Base-by-base conservation (phyloP, 257 asterid genomes). In the Ilex asprella region DNA sequence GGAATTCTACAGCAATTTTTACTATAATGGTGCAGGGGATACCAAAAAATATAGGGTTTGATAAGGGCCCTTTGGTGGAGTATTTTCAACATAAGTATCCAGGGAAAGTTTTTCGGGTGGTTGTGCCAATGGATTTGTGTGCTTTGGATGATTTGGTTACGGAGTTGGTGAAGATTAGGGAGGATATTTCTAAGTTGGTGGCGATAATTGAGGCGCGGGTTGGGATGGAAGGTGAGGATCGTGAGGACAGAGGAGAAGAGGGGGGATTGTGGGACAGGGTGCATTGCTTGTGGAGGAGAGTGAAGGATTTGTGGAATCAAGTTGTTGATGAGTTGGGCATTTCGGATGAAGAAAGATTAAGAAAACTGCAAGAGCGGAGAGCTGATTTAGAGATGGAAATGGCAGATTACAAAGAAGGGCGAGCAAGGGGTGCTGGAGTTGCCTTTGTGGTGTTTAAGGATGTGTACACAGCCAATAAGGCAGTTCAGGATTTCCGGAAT, bases 321-420 rank as follows among this genome's bases (percentile, higher is more conserved):
- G 76, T 76, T 59, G 32, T 81, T 67, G 85, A 84, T 54, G 86
- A 81, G 21, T 39, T 89, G 69, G 97, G 99, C 0, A 84, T 93
- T 58, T 87, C 99, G 1, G 96, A 85, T 39, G 99, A 89, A 79
- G 95, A 89, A 69, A 93, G 73, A 69, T 67, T 93, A 76, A 87
- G 96, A 78, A 87, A 85, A 78, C 74, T 93, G 82, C 97, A 93
- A 73, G 99, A 87, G 78, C 66, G 56, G 67, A 82, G 99, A 73
- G 99, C 99, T 46, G 96, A 93, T 78, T 70, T 87, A 69, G 99
- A 93, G 79, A 93, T 93, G 99, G 96, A 93, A 79, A 89, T 89
- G 99, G 91, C 91, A 16, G 88, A 95, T 65, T 92, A 92, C 67
- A 92, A 89, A 77, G 97, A 92, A n/a, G 97, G 97, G 41, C 81